These are phyloP conservation scores for Blastomyces parvus DNA, from an alignment of 2,329 filamentous ascomycete genomes.

Conservation along the genomic window DNA sequence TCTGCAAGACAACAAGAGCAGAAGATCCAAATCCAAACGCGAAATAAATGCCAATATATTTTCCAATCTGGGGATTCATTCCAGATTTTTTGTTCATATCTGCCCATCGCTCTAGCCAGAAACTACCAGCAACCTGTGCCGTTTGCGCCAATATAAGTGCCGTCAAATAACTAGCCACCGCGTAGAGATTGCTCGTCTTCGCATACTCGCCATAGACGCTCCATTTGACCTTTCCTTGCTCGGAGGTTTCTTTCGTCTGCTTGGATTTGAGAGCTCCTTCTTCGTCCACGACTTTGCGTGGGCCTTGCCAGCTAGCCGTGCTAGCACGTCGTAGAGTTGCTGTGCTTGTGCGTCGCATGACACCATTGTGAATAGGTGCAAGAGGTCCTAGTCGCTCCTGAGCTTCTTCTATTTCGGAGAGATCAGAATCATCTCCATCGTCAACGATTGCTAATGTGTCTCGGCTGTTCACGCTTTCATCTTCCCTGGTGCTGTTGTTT, in stretches of 20 bases:
- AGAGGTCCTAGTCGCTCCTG: conserved; percentile 69
- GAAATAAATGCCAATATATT: conserved; percentile 92
- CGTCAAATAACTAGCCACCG: conserved; percentile 69
- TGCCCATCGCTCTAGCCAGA: conserved; percentile 93
- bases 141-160: conserved; percentile 73
- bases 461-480: conserved; percentile 59
- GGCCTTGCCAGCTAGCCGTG: conserved; percentile 78
- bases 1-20: conserved; percentile 77
- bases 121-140: conserved; percentile 68
- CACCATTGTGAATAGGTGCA: conserved; percentile 58
- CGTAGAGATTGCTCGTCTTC: conserved; percentile 80
- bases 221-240: conserved; percentile 98
- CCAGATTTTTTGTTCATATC: conserved; percentile 62
- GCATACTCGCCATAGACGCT: conserved; percentile 89
- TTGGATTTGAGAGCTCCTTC: conserved; percentile 65
- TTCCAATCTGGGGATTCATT: conserved; percentile 66
- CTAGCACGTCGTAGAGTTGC: conserved; percentile 81
- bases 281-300: conserved; percentile 77
- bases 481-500: conserved; percentile 42
- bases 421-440: conserved; percentile 42
- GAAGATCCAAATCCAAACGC: conserved; percentile 84
- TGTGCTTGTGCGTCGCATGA: conserved; percentile 56
- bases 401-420: conserved; percentile 47
- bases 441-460: conserved; percentile 46
- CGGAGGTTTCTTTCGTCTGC: conserved; percentile 76